Evolutionary conservation across 2,329 filamentous ascomycete genomes (phyloP), one percentile per base, ranked within the genome.

Genomic region (Taxawa tesnikishii): DNA sequence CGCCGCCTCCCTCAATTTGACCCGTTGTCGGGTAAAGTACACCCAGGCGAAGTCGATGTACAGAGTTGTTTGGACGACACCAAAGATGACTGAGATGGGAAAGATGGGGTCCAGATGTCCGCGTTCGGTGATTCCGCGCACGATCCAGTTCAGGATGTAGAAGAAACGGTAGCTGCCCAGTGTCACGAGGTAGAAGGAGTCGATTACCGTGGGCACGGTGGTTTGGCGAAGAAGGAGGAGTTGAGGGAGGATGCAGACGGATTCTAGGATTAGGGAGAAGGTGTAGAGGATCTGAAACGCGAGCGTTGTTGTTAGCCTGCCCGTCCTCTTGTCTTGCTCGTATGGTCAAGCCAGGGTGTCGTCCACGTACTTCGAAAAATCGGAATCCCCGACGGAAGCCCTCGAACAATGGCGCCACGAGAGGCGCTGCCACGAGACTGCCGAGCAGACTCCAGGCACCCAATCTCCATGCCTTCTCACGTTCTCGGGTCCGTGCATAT

Each of bases 41-140:
- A 96, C 85, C 85, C 87, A 94, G 21, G 84, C 85, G 53, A 96
- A 96, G 58, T 96, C 88, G 45, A 87, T 54, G 56, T 94, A 94
- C 26, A 94, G 73, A 1, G 80, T 76, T 0, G 85, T 94, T 61
- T 96, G 88, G 15, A 96, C 65, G 38, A 92, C 62, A 34, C 88
- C 88, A 48, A 93, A 94, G 39, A 92, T 72, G 51, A 90, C 73
- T 6, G 82, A 78, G 7, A 88, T 73, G 3, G 74, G 67, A 38
- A 76, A 75, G 40, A 66, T 62, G 26, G 61, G 54, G 45, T 73
- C 70, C 8, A 23, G 19, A 8, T n/a, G 19, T 8, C 19, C 19
- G 8, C 19, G 8, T 17, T 65, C 62, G 7, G 66, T 63, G 46
- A 81, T 75, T 37, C 67, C 68, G 18, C 82, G 75, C 39, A 73